These are phyloP conservation scores for Colletotrichum horii DNA, from an alignment of 2,329 filamentous ascomycete species.

Conservation along the genomic window DNA sequence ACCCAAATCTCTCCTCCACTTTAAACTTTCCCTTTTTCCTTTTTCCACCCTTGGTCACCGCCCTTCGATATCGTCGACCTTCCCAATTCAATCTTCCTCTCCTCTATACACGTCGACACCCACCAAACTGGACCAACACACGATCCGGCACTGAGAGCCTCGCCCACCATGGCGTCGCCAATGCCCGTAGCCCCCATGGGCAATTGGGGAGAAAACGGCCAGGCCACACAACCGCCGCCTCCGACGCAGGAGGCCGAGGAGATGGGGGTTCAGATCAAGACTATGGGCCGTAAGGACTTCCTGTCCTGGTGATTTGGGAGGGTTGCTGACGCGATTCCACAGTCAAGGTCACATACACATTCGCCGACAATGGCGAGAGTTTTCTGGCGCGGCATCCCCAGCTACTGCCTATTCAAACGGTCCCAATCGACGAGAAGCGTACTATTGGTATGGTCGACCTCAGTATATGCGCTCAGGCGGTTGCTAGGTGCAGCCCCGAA, in stretches of 20 bases:
- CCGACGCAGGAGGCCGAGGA: constrained; percentile 40
- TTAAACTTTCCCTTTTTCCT: constrained; percentile 8
- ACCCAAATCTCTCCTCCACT: constrained; percentile 8
- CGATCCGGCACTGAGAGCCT: constrained; percentile 10
- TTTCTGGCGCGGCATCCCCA: constrained; percentile 88
- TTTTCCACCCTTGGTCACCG: neutral
- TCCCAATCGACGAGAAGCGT: constrained; percentile 78
- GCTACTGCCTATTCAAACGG: constrained; percentile 78
- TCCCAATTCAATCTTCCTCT: neutral
- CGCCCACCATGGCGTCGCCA: constrained; percentile 44
- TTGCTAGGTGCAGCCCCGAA: constrained; percentile 82
- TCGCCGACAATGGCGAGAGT: constrained; percentile 86
- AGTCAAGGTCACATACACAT: constrained; percentile 98
- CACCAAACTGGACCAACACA: neutral
- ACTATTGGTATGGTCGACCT: constrained; percentile 89
- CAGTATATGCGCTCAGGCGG: constrained; percentile 83
- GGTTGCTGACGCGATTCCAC: constrained; percentile 20
- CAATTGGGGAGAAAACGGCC: constrained; percentile 35
- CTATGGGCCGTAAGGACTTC: constrained; percentile 68
- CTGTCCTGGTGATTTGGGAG: neutral
- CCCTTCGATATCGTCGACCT: constrained; percentile 7
- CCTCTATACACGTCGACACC: neutral
- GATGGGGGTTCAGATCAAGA: constrained; percentile 61
- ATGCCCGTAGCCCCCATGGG: constrained; percentile 35
- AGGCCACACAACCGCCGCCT: constrained; percentile 19